Evolutionary conservation across 2,329 filamentous ascomycete genomes (phyloP).

Genomic region (Fusarium acutatum): DNA sequence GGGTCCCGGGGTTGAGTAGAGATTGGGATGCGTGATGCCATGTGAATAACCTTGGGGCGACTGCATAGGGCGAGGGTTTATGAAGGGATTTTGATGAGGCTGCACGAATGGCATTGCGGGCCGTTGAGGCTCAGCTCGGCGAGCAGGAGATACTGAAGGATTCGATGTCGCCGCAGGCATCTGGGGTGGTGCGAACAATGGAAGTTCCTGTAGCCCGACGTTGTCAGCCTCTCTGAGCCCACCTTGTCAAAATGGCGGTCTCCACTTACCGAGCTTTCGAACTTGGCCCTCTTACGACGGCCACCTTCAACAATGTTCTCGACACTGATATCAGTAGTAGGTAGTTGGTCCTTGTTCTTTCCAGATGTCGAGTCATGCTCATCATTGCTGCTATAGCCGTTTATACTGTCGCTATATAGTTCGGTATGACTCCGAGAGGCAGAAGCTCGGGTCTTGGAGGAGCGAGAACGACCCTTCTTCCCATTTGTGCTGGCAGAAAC

Average conservation of each 20-base stretch:
- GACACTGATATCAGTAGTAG: slow-evolving; percentile 95
- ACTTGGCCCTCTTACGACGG: slow-evolving; percentile 91
- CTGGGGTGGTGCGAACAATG: slow-evolving; percentile 92
- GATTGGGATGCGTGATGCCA: slow-evolving; percentile 55
- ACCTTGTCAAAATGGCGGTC: slow-evolving; percentile 35
- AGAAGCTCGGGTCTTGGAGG: slow-evolving; percentile 71
- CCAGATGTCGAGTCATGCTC: slow-evolving; percentile 76
- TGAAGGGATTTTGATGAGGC: slow-evolving; percentile 81
- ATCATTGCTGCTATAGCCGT: slow-evolving; percentile 88
- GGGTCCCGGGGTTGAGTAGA: slow-evolving; percentile 70
- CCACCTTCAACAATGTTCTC: slow-evolving; percentile 98
- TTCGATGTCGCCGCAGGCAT: slow-evolving; percentile 96
- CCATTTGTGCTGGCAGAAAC: slow-evolving; percentile 69
- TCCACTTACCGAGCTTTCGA: slow-evolving; percentile 90
- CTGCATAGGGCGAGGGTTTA: slow-evolving; percentile 78
- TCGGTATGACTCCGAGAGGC: slow-evolving; percentile 63
- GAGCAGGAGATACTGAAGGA: slow-evolving; percentile 92
- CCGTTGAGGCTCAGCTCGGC: slow-evolving; percentile 78
- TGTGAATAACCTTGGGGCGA: slow-evolving; percentile 81
- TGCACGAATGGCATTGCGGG: slow-evolving; percentile 78
- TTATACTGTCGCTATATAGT: slow-evolving; percentile 68
- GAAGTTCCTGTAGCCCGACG: slow-evolving; percentile 76
- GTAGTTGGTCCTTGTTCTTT: slow-evolving; percentile 84
- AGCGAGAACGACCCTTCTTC: slow-evolving; percentile 75
- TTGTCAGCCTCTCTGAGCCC: slow-evolving; percentile 43